Conservation (phyloP, 306 rosid genomes). For the Ochetophila trinervis region DNA sequence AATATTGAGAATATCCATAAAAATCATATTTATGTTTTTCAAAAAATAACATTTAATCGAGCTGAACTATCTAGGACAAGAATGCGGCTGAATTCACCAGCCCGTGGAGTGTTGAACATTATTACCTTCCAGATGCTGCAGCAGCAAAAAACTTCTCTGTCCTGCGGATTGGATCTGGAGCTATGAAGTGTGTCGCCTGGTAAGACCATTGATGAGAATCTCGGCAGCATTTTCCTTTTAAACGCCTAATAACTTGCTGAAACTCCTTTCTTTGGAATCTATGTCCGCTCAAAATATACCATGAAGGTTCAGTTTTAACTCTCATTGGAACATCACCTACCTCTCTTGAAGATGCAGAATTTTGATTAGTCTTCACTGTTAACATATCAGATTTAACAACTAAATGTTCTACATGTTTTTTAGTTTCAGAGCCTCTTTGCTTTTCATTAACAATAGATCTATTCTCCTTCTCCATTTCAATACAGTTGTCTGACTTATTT, state of each 20-base stretch:
- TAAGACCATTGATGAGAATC: constrained; percentile 96
- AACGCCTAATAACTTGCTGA: constrained; percentile 62
- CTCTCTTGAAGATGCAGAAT: constrained; percentile 22
- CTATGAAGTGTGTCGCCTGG: constrained; percentile 88
- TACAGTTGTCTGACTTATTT: constrained; percentile 26
- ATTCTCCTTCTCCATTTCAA: constrained; percentile 68
- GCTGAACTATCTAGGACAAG: no score
- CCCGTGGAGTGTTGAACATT: background rate
- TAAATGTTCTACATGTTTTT: constrained; percentile 28
- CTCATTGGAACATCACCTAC: constrained; percentile 26
- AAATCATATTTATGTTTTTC: background rate
- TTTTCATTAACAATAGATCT: constrained; percentile 37
- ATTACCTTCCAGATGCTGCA: constrained; percentile 91
- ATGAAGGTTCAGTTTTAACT: constrained; percentile 43
- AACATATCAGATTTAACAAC: constrained; percentile 26
- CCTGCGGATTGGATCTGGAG: constrained; percentile 76
- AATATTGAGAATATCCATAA: background rate
- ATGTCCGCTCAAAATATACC: constrained; percentile 76
- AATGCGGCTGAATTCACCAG: background rate
- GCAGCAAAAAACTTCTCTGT: constrained; percentile 93
- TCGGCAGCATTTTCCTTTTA: constrained; percentile 78
- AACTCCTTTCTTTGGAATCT: constrained; percentile 72
- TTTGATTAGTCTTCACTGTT: constrained; percentile 30
- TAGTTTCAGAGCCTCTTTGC: constrained; percentile 22
- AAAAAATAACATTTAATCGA: no score